phyloP scores from a whole-genome alignment of 148 eudicot genomes.

The Cornus controversa region DNA sequence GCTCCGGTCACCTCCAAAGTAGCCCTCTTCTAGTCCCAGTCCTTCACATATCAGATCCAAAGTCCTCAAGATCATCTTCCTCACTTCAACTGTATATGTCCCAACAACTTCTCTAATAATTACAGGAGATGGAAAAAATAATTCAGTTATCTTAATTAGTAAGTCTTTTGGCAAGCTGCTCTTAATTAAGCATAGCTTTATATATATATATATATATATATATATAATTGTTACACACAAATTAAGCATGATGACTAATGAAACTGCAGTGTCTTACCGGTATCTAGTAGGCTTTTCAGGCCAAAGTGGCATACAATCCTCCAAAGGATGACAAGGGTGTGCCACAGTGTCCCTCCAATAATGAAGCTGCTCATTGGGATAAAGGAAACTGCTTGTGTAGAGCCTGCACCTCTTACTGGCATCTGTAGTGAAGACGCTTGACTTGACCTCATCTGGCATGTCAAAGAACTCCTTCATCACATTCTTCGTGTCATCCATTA shows the following conservation, averaged over 20 bases:
- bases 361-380: constrained; percentile 26
- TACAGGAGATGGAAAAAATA: not conserved
- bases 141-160: not conserved
- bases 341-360: constrained; percentile 37
- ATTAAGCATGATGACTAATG: not conserved
- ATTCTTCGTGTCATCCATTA: constrained; percentile 15
- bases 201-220: no score
- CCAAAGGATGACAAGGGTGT: constrained; percentile 24
- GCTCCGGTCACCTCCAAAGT: constrained; percentile 30
- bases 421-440: constrained; percentile 11
- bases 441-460: constrained; percentile 21
- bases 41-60: constrained; percentile 39
- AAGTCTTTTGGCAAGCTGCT: not conserved
- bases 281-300: constrained; percentile 33
- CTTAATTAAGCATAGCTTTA: not conserved
- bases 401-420: constrained; percentile 28
- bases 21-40: constrained; percentile 33
- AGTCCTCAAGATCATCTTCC: constrained; percentile 28
- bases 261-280: constrained; percentile 19
- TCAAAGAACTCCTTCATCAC: constrained; percentile 21
- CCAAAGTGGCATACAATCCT: constrained; percentile 20
- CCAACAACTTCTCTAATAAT: constrained; percentile 31
- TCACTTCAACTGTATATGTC: constrained; percentile 27
- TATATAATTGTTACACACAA: not conserved
- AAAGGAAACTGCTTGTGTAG: constrained; percentile 35